Percentiles rank a stretch among this genome's conserved stretches.
phyloP scores from a whole-genome alignment of 2,329 filamentous ascomycete genomes.

The Cladosporium sp. region DNA sequence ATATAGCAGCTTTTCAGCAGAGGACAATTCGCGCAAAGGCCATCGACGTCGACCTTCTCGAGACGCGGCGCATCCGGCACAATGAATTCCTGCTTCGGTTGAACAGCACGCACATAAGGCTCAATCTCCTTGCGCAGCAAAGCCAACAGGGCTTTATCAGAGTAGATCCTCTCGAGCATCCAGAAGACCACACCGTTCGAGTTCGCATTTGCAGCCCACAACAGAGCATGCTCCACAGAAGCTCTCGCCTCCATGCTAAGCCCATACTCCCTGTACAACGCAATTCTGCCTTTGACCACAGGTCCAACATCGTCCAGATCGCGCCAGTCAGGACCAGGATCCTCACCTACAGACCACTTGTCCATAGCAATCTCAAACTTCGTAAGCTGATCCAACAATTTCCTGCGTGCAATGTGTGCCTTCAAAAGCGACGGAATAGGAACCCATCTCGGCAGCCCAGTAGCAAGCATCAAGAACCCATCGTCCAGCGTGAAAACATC shows the following conservation, averaged over 20 bases:
- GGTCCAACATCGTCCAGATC: conserved; percentile 38
- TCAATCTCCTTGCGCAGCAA: conserved; percentile 39
- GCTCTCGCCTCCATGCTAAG: conserved; percentile 36
- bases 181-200: conserved; percentile 49
- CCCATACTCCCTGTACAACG: conserved; percentile 34
- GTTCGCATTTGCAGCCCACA: conserved; percentile 59
- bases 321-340: conserved; percentile 37
- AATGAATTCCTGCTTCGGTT: conserved; percentile 34
- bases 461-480: conserved; percentile 54
- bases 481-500: conserved; percentile 59
- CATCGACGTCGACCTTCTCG: conserved; percentile 36
- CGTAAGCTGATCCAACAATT: conserved; percentile 29
- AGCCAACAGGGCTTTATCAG: conserved; percentile 32
- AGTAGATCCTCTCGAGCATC: conserved; percentile 40
- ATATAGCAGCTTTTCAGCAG: conserved; percentile 41
- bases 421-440: conserved; percentile 53
- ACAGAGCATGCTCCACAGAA: conserved; percentile 47
- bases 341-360: conserved; percentile 31
- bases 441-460: conserved; percentile 57
- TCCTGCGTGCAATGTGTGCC: conserved; percentile 44
- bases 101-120: conserved; percentile 32
- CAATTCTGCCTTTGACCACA: conserved; percentile 34
- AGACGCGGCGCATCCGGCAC: conserved; percentile 37
- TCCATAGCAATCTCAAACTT: conserved; percentile 37
- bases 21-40: conserved; percentile 35